Base-by-base conservation (phyloP, 225 moss, liverwort and hornwort species). In the Rhytidiadelphus loreus region DNA sequence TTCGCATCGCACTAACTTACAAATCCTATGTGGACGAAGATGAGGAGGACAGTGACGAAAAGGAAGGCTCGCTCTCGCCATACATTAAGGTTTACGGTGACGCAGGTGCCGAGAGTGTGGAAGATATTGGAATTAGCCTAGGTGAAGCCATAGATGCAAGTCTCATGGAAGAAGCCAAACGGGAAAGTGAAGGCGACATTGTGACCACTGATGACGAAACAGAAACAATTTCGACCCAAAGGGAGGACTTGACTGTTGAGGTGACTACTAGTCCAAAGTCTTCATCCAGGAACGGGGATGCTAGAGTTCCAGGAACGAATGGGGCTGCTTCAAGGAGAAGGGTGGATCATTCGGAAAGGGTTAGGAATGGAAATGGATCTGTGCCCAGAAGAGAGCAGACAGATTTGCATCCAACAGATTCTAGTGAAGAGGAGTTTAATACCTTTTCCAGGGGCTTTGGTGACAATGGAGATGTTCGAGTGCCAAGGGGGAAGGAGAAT, bases 11-110 rank as follows among this genome's bases (percentile, higher is more conserved):
- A 28, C 94, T 98, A 58, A 98, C 98, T 18, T 98, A 93, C 88
- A 98, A 96, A 83, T 98, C 98, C 33, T 98, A 97, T 52, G 98
- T 98, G 22, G 97, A 98, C 90, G 94, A 98, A 85, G 95, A 95
- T 32, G 97, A 93, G 62, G 96, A 93, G 71, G 93, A 87, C 35
- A 92, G 88, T 84, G 98, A 92, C 60, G 95, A 95, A n/a, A 95
- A 94, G 39, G 96, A 94, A 81, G 96, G 94, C 81, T 89, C 96
- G 50, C 91, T 92, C 39, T 96, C 97, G 80, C 98, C 98, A 11
- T 97, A 98, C 75, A 98, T 98, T 32, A 98, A 98, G 77, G 98
- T 98, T 28, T 98, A 94, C 72, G 94, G 95, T 35, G 96, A 98
- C 72, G 71, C 96, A 22, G 93, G 93, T 77, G 87, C 91, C n/a